Evolutionary conservation across 2,329 filamentous ascomycete genomes (phyloP), one percentile per base, ranked within the genome.

Genomic region (Paracoccidioides lutzii): DNA sequence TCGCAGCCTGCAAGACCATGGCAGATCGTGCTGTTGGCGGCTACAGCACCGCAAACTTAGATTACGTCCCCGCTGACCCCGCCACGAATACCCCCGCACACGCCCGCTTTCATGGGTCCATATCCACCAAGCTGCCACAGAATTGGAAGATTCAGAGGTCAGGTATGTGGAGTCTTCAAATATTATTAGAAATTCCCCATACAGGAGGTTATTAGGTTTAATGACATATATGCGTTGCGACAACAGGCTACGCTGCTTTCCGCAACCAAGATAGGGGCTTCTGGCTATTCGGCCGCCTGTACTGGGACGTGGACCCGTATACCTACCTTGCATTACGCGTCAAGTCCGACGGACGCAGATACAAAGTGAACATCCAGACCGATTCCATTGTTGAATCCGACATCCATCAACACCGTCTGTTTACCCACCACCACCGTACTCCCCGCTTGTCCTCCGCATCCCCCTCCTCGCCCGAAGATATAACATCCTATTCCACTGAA

Each of bases 341-440:
- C 63, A 93, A 90, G 69, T 91, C 88, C 3, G 93, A 97, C 67
- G 90, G 90, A 14, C 79, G 93, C 57, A 86, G 88, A 64, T 98
- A 97, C 75, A 88, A 95, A 57, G 82, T 98, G 65, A 98, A 98
- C 71, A 76, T 98, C 14, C 93, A 97, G 75, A 95, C 90, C 3
- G 91, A 98, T 67, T 88, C 87, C 1, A 84, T 98, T 55, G 88
- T 95, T 50, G 87, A 89, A 9, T 91, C 90, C n/a, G 93, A 98
- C 69, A 78, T 98, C 60, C 93, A 97, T 70, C 93, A 98, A 69
- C 93, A 98, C 71, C 79, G 93, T 52, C 73, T 98, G 4, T 95
- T 76, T 62, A 75, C 73, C 14, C 69, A 67, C 52, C 70, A 75
- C 51, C 73, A 76, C 59, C 68, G 60, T 43, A 50, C 59, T 15